phyloP scores from a whole-genome alignment of 306 rosid genomes.

The Quercus rubra region DNA sequence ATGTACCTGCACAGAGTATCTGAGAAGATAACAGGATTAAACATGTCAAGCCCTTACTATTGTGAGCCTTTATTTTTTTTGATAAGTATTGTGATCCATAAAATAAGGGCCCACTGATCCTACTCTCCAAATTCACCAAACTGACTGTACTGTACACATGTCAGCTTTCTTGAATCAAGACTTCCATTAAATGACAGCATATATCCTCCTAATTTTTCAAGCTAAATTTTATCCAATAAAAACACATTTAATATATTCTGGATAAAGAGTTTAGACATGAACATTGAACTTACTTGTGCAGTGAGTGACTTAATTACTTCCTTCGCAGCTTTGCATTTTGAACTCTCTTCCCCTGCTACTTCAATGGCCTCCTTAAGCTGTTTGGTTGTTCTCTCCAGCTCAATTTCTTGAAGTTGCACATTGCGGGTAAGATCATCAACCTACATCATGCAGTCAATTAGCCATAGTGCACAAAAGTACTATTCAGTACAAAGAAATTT shows the following conservation, averaged over 20 bases:
- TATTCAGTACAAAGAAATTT: neutral
- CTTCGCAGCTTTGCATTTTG: conserved; percentile 93
- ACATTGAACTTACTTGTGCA: conserved; percentile 67
- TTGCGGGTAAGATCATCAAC: conserved; percentile 86
- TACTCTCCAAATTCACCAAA: neutral
- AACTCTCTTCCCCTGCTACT: conserved; percentile 87
- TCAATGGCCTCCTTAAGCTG: conserved; percentile 93
- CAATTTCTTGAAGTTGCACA: conserved; percentile 81
- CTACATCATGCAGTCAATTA: conserved; percentile 33
- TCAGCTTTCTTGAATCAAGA: neutral
- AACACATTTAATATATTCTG: neutral
- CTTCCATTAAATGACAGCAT: neutral
- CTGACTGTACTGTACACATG: neutral
- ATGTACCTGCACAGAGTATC: neutral
- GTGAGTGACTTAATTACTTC: conserved; percentile 99
- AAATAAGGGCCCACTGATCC: neutral
- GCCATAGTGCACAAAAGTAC: conserved; percentile 13
- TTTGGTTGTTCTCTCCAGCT: conserved; percentile 86
- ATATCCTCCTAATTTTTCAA: neutral
- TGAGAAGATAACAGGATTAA: neutral
- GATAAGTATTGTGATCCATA: neutral
- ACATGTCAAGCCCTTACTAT: neutral
- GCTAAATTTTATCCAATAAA: neutral
- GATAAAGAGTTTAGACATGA: neutral
- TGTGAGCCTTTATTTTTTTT: neutral